Percentiles rank a stretch among this genome's conserved stretches.
Evolutionary conservation across 371 early-diverging fungal species (phyloP).

Genomic region (Amoeboaphelidium protococcarum): DNA sequence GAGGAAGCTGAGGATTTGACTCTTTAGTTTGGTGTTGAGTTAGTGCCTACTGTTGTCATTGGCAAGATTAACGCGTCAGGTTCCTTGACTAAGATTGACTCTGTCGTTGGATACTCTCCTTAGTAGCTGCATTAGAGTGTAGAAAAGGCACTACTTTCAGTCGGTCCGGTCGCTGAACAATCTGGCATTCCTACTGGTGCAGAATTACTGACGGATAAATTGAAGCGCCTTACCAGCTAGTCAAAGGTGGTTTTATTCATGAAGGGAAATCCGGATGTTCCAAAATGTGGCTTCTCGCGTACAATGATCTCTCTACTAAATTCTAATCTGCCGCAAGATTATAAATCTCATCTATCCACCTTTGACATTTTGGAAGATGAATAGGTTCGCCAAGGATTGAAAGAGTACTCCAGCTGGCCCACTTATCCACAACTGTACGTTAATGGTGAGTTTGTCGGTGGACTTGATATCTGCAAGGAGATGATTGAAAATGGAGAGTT

Average conservation of each 20-base stretch:
- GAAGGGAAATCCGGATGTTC: conserved; percentile 64
- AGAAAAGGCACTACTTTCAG: neutral
- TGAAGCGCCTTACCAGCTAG: conserved; percentile 10
- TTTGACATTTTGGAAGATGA: conserved; percentile 77
- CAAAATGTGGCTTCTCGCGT: conserved; percentile 73
- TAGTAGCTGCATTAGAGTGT: neutral
- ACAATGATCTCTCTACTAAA: no score
- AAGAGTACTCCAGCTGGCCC: conserved; percentile 63
- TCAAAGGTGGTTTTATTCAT: conserved; percentile 69
- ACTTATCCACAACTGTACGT: conserved; percentile 75
- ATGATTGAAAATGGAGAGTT: conserved; percentile 50
- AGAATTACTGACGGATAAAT: no score
- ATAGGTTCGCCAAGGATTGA: conserved; percentile 59
- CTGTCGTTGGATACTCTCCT: conserved; percentile 41
- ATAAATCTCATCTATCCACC: no score
- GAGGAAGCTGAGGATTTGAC: conserved; percentile 68
- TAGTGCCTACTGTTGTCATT: conserved; percentile 71
- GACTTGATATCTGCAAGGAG: conserved; percentile 69
- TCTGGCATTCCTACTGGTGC: neutral
- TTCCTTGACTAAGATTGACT: conserved; percentile 38
- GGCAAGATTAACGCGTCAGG: conserved; percentile 71
- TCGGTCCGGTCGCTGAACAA: neutral
- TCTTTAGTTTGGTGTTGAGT: conserved; percentile 53
- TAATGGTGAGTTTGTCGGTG: conserved; percentile 60
- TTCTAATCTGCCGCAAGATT: no score